Conservation (phyloP, 306 rosid species). For the Lotus japonicus region DNA sequence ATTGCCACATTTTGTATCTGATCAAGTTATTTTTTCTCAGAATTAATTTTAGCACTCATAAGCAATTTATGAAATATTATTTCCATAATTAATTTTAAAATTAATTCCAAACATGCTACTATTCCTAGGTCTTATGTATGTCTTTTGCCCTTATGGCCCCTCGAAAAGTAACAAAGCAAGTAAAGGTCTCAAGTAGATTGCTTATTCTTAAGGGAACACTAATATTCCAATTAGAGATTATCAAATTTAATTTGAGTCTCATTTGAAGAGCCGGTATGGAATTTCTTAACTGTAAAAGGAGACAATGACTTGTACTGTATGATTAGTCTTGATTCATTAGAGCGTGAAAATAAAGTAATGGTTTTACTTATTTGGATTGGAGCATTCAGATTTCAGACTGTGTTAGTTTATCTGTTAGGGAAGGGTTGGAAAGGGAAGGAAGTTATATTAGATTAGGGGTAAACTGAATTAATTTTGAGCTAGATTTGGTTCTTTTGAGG, state of each 20-base stretch:
- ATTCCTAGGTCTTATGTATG: neutral
- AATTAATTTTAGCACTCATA: no score
- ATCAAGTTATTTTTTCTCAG: neutral
- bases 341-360: neutral
- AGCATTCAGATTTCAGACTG: neutral
- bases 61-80: no score
- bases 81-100: no score
- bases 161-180: conserved; percentile 15
- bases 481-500: neutral
- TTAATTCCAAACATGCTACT: no score
- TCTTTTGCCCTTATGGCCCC: neutral
- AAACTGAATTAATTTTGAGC: conserved; percentile 1
- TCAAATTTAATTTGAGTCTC: conserved; percentile 1
- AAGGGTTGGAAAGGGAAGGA: neutral
- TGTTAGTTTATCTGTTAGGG: neutral
- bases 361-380: neutral
- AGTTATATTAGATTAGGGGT: neutral
- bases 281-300: no score
- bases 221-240: neutral
- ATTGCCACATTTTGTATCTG: no score
- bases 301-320: neutral
- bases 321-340: neutral
- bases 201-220: conserved; percentile 23
- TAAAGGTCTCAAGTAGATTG: neutral
- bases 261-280: neutral